These are phyloP conservation scores for Cucurbita maxima DNA, from an alignment of 306 rosid species.

Conservation along the genomic window DNA sequence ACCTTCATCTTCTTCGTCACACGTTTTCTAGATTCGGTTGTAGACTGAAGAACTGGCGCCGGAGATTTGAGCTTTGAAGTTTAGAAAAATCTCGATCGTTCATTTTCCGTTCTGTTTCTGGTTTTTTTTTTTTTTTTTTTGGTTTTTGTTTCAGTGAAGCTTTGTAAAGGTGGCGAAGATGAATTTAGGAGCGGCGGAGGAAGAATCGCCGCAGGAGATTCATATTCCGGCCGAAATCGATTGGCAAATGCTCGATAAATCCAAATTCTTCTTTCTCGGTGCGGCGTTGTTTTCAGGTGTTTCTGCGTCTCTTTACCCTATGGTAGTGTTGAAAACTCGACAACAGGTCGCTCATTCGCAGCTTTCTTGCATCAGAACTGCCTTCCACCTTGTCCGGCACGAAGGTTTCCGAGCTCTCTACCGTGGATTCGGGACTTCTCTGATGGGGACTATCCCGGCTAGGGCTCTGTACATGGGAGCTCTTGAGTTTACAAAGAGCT, in stretches of 20 bases:
- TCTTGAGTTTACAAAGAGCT: conserved; percentile 73
- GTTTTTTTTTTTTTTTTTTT: neutral
- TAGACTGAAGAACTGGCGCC: neutral
- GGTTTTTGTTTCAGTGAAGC: neutral
- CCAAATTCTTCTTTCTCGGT: conserved; percentile 72
- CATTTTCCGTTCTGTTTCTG: neutral
- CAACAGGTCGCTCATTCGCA: conserved; percentile 70
- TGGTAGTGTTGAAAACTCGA: conserved; percentile 70
- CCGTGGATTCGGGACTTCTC: conserved; percentile 84
- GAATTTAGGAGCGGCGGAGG: conserved; percentile 50
- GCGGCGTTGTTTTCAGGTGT: conserved; percentile 82
- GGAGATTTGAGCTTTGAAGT: conserved; percentile 8
- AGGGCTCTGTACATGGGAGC: conserved; percentile 76
- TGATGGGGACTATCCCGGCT: conserved; percentile 76
- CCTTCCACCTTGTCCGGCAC: conserved; percentile 42
- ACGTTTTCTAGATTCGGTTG: neutral
- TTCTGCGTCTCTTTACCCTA: conserved; percentile 60
- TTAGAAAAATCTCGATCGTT: conserved; percentile 10
- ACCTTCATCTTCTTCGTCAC: too few species aligned
- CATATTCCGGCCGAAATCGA: conserved; percentile 75
- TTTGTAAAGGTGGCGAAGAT: conserved; percentile 43
- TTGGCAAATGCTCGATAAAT: conserved; percentile 84
- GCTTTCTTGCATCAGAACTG: conserved; percentile 42
- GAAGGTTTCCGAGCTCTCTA: conserved; percentile 69
- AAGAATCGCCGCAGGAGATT: conserved; percentile 50